A percentile compares a stretch with the other conserved stretches of the same genome.
These are phyloP conservation scores for Cystobasidiaceae sp. DNA, from an alignment of 1,284 basidiomycete genomes.

Conservation along the genomic window DNA sequence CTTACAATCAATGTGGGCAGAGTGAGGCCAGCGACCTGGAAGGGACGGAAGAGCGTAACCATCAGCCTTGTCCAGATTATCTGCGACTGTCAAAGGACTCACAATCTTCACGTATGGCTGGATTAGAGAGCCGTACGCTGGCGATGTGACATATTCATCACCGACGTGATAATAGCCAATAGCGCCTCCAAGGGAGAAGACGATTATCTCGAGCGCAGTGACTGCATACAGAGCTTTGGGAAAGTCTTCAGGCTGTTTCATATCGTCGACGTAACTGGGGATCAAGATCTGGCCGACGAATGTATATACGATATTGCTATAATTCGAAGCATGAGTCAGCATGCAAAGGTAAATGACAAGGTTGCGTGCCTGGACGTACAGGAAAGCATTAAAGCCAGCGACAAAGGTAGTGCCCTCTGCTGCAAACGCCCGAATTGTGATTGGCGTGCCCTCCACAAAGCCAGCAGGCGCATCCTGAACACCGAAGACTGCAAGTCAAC, in stretches of 20 bases:
- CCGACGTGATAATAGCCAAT: constrained; percentile 58
- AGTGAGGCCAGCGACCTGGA: constrained; percentile 46
- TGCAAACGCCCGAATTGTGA: constrained; percentile 37
- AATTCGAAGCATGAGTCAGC: no score
- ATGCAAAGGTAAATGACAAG: no score
- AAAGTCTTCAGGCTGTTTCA: constrained; percentile 58
- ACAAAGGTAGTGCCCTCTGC: constrained; percentile 56
- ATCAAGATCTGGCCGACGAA: constrained; percentile 60
- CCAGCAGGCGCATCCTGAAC: constrained; percentile 23
- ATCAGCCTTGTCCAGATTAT: constrained; percentile 11
- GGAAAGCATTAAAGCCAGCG: constrained; percentile 50
- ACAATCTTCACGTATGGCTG: constrained; percentile 20
- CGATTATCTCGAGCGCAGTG: constrained; percentile 55
- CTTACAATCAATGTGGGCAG: constrained; percentile 54
- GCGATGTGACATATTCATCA: constrained; percentile 30
- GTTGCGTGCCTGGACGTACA: no score
- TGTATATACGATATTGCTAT: constrained; percentile 57
- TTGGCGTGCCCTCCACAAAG: constrained; percentile 35
- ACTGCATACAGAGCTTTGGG: constrained; percentile 48
- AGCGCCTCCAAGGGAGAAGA: constrained; percentile 60
- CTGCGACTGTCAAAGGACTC: not conserved
- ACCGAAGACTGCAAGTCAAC: constrained; percentile 30
- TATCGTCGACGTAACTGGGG: constrained; percentile 51
- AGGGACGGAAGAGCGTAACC: not conserved
- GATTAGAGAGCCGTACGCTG: constrained; percentile 24